A percentile compares a stretch with the other conserved stretches of the same genome.
Evolutionary conservation across 768 basidiomycete species (phyloP).

Genomic region (Boletus bicolor): DNA sequence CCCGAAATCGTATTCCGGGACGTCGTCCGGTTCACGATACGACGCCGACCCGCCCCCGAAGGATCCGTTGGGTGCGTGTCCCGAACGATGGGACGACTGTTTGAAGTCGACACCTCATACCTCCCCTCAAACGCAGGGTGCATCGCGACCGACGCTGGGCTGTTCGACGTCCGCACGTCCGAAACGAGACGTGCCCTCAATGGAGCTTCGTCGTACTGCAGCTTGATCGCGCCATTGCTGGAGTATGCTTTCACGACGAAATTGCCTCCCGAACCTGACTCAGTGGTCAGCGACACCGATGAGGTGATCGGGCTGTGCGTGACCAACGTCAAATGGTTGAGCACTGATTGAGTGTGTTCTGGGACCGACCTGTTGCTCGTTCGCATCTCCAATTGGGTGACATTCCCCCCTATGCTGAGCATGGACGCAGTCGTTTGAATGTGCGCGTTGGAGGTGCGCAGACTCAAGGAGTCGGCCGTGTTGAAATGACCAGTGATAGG

Average conservation of each 20-base stretch:
- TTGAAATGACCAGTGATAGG: conserved; percentile 39
- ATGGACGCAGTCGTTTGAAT: conserved; percentile 32
- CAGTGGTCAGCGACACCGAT: conserved; percentile 28
- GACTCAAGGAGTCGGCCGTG: conserved; percentile 21
- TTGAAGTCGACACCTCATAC: conserved; percentile 33
- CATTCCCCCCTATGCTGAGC: neutral
- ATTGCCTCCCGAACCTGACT: conserved; percentile 19
- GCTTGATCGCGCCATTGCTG: conserved; percentile 31
- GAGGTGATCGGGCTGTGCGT: conserved; percentile 17
- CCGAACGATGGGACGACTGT: neutral
- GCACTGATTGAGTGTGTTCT: neutral
- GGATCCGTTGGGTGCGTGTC: conserved; percentile 27
- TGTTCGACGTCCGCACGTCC: conserved; percentile 35
- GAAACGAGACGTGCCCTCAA: conserved; percentile 30
- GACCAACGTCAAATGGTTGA: neutral
- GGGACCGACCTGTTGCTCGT: conserved; percentile 24
- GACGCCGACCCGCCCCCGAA: conserved; percentile 29
- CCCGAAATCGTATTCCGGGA: conserved; percentile 1
- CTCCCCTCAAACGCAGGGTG: conserved; percentile 40
- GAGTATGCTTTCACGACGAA: conserved; percentile 35
- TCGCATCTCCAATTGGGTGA: conserved; percentile 15
- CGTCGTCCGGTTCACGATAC: conserved; percentile 17
- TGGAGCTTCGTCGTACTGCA: conserved; percentile 32
- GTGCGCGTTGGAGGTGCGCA: conserved; percentile 35
- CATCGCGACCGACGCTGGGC: conserved; percentile 23